Evolutionary conservation across 2,329 filamentous ascomycete species (phyloP), one percentile per base, ranked within the genome.

Genomic region (Thyridium curvatum): DNA sequence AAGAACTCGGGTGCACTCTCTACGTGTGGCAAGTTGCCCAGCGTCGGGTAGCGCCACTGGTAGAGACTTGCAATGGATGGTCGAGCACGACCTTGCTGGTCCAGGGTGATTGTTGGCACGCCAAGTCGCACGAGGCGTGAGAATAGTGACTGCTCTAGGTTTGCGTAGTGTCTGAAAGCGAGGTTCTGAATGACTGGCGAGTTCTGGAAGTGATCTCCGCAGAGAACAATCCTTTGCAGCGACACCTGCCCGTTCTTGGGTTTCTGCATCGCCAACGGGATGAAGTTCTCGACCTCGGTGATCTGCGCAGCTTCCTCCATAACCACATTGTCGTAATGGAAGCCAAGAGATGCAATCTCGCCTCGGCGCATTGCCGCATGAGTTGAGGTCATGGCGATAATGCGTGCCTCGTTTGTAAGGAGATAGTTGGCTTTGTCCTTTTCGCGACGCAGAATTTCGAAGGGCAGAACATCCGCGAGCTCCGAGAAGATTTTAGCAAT

Each of bases 271-370:
- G 90, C 86, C 38, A 95, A 71, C 1, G 93, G 93, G 46, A 98
- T 88, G 63, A 98, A 97, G 47, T 88, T 94, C 58, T 98, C 93
- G 34, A 96, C 86, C 60, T 98, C 93, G 0, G 91, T 98, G 55
- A 98, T 91, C 56, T 98, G 93, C 12, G 93, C 93, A 5, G 93
- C 91, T 71, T 98, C 93, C 66, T 98, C 93, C 86, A 98, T 96
- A 38, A 98, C 75, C 12, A 98, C 85, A 47, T 95, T 98, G 67
- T 97, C 90, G 53, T 98, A 98, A 50, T 88, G 87, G 64, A 98
- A 98, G 13, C 90, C 90, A n/a, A 97, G 74, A 13, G 78, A 74
- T 1, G 88, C 84, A 51, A 98, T 97, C 53, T 97, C 91, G 46
- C 87, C 81, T 46, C 91, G 75, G 44, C 89, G 81, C 75, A 98